Percentiles rank a stretch among this genome's conserved stretches.
Evolutionary conservation across 2,329 filamentous ascomycete species (phyloP).

Genomic region (Thermomyces lanuginosus): DNA sequence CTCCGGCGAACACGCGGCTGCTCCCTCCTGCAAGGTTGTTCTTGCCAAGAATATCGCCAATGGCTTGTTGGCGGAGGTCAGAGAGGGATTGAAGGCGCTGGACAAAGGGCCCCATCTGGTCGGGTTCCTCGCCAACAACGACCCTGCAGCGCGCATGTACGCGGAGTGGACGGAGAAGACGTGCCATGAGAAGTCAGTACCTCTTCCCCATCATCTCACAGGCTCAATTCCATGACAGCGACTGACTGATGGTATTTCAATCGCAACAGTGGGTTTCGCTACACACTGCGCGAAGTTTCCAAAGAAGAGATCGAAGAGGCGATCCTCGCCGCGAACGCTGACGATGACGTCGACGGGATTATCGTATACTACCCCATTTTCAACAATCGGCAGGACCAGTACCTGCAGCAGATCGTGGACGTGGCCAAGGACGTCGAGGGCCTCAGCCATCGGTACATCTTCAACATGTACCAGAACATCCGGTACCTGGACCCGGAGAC

Average conservation of each 20-base stretch:
- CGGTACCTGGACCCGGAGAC: slow-evolving; percentile 63
- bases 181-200: slow-evolving; percentile 79
- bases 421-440: slow-evolving; percentile 91
- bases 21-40: slow-evolving; percentile 69
- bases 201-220: background rate
- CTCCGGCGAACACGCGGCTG: slow-evolving; percentile 13
- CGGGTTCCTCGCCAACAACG: slow-evolving; percentile 80
- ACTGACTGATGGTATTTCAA: slow-evolving; percentile 1
- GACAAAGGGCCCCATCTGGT: slow-evolving; percentile 62
- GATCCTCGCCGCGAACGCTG: slow-evolving; percentile 68
- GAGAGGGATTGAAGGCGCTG: slow-evolving; percentile 55
- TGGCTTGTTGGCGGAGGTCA: slow-evolving; percentile 60
- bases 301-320: slow-evolving; percentile 83
- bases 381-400: slow-evolving; percentile 75
- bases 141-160: slow-evolving; percentile 82
- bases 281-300: slow-evolving; percentile 66
- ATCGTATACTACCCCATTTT: slow-evolving; percentile 99
- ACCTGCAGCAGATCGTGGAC: slow-evolving; percentile 86
- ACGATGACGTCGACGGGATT: slow-evolving; percentile 64
- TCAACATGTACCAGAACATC: slow-evolving; percentile 99
- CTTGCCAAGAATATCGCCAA: slow-evolving; percentile 78
- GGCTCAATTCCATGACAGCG: background rate
- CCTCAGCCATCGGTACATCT: slow-evolving; percentile 80
- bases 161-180: slow-evolving; percentile 97
- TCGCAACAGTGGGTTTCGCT: slow-evolving; percentile 62